phyloP scores from a whole-genome alignment of 2,329 filamentous ascomycete species.

The Nakataea oryzae region DNA sequence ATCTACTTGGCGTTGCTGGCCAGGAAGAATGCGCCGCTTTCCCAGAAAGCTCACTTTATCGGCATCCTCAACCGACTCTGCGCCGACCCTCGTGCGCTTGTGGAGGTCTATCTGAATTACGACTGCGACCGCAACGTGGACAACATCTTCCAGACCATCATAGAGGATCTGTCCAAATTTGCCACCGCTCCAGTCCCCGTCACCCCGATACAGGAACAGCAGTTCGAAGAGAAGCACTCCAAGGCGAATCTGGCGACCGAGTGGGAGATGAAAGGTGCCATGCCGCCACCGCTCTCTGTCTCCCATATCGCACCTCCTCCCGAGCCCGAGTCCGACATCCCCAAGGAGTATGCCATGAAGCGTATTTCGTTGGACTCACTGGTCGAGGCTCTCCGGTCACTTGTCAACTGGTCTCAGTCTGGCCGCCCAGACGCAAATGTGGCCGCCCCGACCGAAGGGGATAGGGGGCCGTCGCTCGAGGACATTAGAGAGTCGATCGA shows the following conservation, averaged over 20 bases:
- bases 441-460: constrained; percentile 31
- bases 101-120: constrained; percentile 96
- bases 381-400: constrained; percentile 77
- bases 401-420: constrained; percentile 80
- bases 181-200: constrained; percentile 70
- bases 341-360: constrained; percentile 86
- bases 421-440: constrained; percentile 51
- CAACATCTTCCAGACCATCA: constrained; percentile 92
- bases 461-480: constrained; percentile 41
- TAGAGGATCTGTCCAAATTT: constrained; percentile 86
- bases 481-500: constrained; percentile 67
- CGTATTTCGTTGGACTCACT: constrained; percentile 79
- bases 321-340: constrained; percentile 60
- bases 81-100: constrained; percentile 75
- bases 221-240: constrained; percentile 69
- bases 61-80: constrained; percentile 75
- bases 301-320: constrained; percentile 55
- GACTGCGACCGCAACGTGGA: constrained; percentile 93
- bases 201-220: constrained; percentile 68
- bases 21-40: constrained; percentile 71
- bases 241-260: constrained; percentile 54
- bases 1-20: constrained; percentile 91
- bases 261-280: constrained; percentile 76
- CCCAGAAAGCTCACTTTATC: constrained; percentile 90
- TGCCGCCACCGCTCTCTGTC: constrained; percentile 79